Evolutionary conservation across 2,329 filamentous ascomycete genomes (phyloP).

Genomic region (Penicillium sp.): DNA sequence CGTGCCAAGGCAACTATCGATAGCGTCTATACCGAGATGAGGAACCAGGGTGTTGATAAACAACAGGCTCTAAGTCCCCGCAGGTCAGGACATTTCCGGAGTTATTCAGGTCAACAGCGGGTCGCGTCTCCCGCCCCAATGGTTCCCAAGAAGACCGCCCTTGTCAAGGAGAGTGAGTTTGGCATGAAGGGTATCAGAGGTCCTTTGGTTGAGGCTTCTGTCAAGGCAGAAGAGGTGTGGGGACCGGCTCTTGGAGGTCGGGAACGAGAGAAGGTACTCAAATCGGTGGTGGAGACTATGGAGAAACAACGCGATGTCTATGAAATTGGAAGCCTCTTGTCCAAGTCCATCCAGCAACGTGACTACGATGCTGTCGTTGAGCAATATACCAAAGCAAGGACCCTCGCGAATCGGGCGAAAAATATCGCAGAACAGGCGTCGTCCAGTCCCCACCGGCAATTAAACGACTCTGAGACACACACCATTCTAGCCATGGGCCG

Average conservation of each 20-base stretch:
- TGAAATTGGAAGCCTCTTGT: constrained; percentile 72
- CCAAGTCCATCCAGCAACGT: constrained; percentile 82
- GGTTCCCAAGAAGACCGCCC: constrained; percentile 75
- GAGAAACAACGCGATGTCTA: constrained; percentile 79
- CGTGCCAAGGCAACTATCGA: constrained; percentile 97
- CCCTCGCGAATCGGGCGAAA: constrained; percentile 74
- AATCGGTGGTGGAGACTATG: constrained; percentile 70
- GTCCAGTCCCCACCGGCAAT: constrained; percentile 49
- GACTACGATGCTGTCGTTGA: constrained; percentile 88
- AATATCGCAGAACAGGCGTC: constrained; percentile 60
- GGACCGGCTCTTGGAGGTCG: constrained; percentile 87
- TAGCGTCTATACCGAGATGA: constrained; percentile 97
- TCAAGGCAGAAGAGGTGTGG: constrained; percentile 97
- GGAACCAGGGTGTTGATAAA: constrained; percentile 61
- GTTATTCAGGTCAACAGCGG: constrained; percentile 47
- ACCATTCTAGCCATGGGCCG: constrained; percentile 82
- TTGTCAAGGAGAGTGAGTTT: constrained; percentile 89
- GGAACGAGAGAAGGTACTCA: constrained; percentile 85
- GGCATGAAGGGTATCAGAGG: constrained; percentile 83
- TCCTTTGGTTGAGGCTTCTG: constrained; percentile 82
- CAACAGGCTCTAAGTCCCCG: constrained; percentile 54
- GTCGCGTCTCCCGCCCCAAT: constrained; percentile 39
- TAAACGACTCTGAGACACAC: constrained; percentile 77
- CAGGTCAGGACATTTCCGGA: constrained; percentile 60
- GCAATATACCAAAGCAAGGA: constrained; percentile 79